Evolutionary conservation across 1,284 basidiomycete genomes (phyloP).

Genomic region (Rhizoctonia solani): DNA sequence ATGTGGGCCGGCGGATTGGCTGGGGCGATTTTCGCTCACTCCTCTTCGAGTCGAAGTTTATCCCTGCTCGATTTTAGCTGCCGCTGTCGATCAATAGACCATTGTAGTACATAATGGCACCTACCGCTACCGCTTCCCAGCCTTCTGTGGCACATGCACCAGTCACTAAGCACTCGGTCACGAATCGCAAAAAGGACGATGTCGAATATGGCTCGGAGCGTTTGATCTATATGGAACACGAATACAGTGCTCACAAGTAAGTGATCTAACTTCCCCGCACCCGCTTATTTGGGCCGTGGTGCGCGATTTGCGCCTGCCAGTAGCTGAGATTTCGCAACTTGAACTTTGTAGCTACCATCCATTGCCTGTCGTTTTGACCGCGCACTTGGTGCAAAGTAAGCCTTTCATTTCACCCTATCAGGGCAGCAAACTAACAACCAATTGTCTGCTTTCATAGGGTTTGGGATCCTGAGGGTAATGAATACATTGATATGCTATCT

Average conservation of each 20-base stretch:
- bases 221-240: conserved; percentile 75
- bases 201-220: conserved; percentile 17
- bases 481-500: conserved; percentile 95
- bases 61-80: conserved; percentile 8
- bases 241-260: conserved; percentile 88
- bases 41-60: conserved; percentile 6
- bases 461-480: conserved; percentile 93
- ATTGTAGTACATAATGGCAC: conserved; percentile 15
- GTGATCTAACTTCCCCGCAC: conserved; percentile 46
- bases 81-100: conserved; percentile 4
- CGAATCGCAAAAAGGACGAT: conserved; percentile 34
- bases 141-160: not conserved
- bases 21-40: conserved; percentile 16
- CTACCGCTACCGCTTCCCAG: conserved; percentile 15
- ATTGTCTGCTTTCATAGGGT: conserved; percentile 59
- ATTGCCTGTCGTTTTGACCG: conserved; percentile 93
- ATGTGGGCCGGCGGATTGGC: not conserved
- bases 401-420: conserved; percentile 45
- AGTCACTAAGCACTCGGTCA: conserved; percentile 7
- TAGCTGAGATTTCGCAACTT: conserved; percentile 46
- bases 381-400: conserved; percentile 86
- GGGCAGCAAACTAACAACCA: not conserved
- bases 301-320: conserved; percentile 38
- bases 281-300: conserved; percentile 12
- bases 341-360: conserved; percentile 84